phyloP scores from a whole-genome alignment of 805 yeast genomes.

The Ascoidea tarda region DNA sequence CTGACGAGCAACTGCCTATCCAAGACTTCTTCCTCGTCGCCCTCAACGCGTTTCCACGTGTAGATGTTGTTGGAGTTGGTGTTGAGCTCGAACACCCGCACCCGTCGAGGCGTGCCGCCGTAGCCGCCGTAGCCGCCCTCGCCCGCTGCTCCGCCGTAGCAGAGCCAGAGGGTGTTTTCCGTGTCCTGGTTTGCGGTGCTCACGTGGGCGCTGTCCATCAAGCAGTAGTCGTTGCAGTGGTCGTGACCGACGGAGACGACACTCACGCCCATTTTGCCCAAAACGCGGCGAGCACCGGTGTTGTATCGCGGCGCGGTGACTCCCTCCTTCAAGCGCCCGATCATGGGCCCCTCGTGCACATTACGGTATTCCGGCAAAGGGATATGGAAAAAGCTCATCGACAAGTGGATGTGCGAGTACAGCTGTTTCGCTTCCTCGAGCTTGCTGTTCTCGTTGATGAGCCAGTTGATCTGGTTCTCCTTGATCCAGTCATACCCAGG shows the following conservation, averaged over 20 bases:
- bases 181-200: conserved; percentile 15
- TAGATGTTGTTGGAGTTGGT: conserved; percentile 23
- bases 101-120: conserved; percentile 71
- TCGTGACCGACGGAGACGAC: conserved; percentile 87
- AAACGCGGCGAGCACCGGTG: conserved; percentile 44
- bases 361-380: conserved; percentile 79
- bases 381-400: conserved; percentile 91
- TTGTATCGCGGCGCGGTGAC: conserved; percentile 68
- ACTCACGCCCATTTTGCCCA: conserved; percentile 55
- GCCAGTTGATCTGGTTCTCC: conserved; percentile 47
- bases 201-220: conserved; percentile 28
- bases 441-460: conserved; percentile 23
- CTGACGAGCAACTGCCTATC: conserved; percentile 39
- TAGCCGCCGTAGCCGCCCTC: conserved; percentile 96
- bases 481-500: conserved; percentile 86
- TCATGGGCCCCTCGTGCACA: conserved; percentile 17
- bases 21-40: conserved; percentile 29
- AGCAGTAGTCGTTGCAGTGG: conserved; percentile 87
- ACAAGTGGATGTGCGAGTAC: conserved; percentile 31
- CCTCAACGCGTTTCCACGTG: conserved; percentile 66
- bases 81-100: conserved; percentile 61
- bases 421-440: conserved; percentile 17
- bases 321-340: conserved; percentile 60
- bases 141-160: conserved; percentile 90
- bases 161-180: conserved; percentile 50